Conservation (phyloP, 805 yeast species). For the Lipomyces kockii region DNA sequence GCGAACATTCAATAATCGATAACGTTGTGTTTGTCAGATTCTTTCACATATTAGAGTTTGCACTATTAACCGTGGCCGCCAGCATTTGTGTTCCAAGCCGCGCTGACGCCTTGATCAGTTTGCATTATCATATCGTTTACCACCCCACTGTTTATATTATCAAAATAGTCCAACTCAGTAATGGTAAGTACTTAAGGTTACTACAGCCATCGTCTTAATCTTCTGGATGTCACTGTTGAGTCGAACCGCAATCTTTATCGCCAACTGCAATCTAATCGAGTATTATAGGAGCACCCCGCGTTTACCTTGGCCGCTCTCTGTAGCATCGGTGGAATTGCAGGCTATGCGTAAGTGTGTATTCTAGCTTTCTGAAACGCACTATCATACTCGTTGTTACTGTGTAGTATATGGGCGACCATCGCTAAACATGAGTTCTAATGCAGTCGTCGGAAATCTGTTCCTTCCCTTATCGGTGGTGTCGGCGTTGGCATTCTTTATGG, state of each 20-base stretch:
- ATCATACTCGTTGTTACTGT: not conserved
- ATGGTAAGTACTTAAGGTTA: not conserved
- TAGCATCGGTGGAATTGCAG: conserved; percentile 71
- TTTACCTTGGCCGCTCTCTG: conserved; percentile 71
- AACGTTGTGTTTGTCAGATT: too few relatives aligned
- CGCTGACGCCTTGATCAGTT: too few relatives aligned
- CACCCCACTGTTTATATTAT: too few relatives aligned
- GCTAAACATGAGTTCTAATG: not conserved
- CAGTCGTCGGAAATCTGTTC: conserved; percentile 69
- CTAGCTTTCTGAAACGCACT: not conserved
- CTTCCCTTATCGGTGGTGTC: conserved; percentile 81
- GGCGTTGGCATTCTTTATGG: conserved; percentile 48
- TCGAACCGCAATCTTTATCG: not conserved
- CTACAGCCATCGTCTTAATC: not conserved
- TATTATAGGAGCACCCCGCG: conserved; percentile 71
- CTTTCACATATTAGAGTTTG: too few relatives aligned
- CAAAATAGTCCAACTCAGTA: not conserved
- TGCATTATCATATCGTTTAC: too few relatives aligned
- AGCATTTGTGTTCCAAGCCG: too few relatives aligned
- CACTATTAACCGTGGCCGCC: too few relatives aligned
- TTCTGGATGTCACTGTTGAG: not conserved
- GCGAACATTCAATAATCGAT: too few relatives aligned
- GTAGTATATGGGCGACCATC: not conserved
- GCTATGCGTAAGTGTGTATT: conserved; percentile 54
- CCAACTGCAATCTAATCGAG: not conserved